A percentile compares a stretch with the other conserved stretches of the same genome.
Conservation (phyloP, 345 rosid species). For the Euphorbia lathyris region DNA sequence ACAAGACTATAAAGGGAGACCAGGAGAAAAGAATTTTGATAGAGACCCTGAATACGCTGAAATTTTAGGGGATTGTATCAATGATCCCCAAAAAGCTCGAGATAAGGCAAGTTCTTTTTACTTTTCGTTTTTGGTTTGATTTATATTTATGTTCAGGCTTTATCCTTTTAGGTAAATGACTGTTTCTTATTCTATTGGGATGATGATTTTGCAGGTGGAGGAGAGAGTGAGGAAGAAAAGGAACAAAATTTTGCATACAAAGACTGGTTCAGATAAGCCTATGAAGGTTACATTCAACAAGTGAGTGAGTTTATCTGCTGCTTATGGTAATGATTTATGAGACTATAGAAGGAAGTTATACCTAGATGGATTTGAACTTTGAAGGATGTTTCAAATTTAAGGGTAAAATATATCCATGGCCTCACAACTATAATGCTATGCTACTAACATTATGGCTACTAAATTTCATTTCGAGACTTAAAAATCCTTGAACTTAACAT, state of each 20-base stretch:
- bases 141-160: too few species aligned
- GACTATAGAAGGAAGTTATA: too few species aligned
- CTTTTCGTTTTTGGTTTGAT: neutral
- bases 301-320: conserved; percentile 39
- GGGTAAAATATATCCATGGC: too few species aligned
- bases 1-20: conserved; percentile 37
- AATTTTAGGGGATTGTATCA: conserved; percentile 66
- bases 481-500: too few species aligned
- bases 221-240: conserved; percentile 83
- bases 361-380: too few species aligned
- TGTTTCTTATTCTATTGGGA: conserved; percentile 4
- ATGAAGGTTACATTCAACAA: conserved; percentile 79
- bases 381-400: too few species aligned
- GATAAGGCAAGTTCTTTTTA: conserved; percentile 45
- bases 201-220: conserved; percentile 57
- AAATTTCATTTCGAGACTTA: too few species aligned
- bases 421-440: too few species aligned
- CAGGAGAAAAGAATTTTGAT: conserved; percentile 56
- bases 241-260: conserved; percentile 67
- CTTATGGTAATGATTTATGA: too few species aligned
- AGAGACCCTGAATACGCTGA: conserved; percentile 89
- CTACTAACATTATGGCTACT: too few species aligned
- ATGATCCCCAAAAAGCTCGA: conserved; percentile 73
- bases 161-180: neutral
- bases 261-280: conserved; percentile 74